Base-by-base conservation (phyloP, 2,329 filamentous ascomycete species). In the Zopfia rhizophila region DNA sequence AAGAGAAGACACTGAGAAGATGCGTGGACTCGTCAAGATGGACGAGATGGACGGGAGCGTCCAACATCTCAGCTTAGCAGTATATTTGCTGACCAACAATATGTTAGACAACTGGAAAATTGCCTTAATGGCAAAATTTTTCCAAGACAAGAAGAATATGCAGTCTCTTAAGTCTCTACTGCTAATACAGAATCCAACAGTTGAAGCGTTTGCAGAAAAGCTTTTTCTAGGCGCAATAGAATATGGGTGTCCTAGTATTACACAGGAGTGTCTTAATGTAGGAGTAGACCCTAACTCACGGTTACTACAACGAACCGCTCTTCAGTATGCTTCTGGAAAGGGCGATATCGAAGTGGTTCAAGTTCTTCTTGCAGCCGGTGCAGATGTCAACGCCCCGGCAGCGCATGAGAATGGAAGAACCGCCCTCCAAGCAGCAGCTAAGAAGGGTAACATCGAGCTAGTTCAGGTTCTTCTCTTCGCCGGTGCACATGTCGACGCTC, bases 191-290 rank as follows among this genome's bases (percentile, higher is more conserved):
- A 38, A 38, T 29, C 32, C 32, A 23, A 45, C 31, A 38, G 41
- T 45, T 6, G 32, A 37, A 37, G 41, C 41, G 7, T 45, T 38
- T 45, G 25, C 18, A 45, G 33, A 45, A 38, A 45, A 45, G 21
- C 41, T 45, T 38, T 45, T 45, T 38, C 23, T 28, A 21, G 21
- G 21, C 32, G 41, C 32, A 38, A 27, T 28, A 27, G 8, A 27
- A 38, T 18, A 12, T 29, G 23, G 32, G 38, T 45, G 16, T 29
- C 13, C 31, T 38, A 31, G 21, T 7, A 18, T 45, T 38, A 22
- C 38, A 22, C 32, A 38, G 23, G 41, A 38, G 21, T 45, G 32
- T 29, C 6, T 29, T 17, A 38, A 38, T 45, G 23, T 23, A 38
- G 33, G 33, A 38, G 31, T 37, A 14, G 33, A 45, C 32, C 33